Base-by-base conservation (phyloP, 1,284 basidiomycete genomes). In the Ustilago crameri region DNA sequence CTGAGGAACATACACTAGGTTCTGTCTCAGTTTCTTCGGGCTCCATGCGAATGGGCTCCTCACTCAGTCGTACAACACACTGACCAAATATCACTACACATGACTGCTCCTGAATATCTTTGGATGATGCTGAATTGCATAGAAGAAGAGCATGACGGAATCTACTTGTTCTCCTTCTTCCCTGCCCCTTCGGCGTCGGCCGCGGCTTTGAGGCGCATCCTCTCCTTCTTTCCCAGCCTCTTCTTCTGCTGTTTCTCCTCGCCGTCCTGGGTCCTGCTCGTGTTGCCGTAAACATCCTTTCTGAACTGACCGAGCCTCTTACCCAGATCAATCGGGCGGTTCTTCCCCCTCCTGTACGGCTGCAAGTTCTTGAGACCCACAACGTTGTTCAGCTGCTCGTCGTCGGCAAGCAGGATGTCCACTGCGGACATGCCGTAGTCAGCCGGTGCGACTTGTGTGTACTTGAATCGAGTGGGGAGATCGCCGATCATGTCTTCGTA, bases 401-500 rank as follows among this genome's bases (percentile, higher is more conserved):
- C 95, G 17, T 91, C 93, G 3, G 96, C 94, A 75, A 94, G 87
- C 20, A 99, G 87, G 71, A 98, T 94, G 81, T 99, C 95, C 2
- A 87, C 89, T 0, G 95, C 89, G 0, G 90, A 88, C 43, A 99
- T 88, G 9, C 89, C 90, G 83, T 88, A 96, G 34, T 85, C 84
- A 59, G 91, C 87, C 0, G 90, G 85, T 32, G 89, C 85, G 14
- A 93, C 89, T 44, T 89, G 87, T 8, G 89, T 87, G 83, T 99
- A 99, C 82, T 92, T 91, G 89, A 98, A 99, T 14, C 93, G 90
- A 0, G 95, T 98, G 1, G 93, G 90, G 74, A 93, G 85, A 82
- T 91, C 93, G 7, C 91, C 95, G 62, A 94, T 93, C 86, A 96
- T 88, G 82, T 97, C 95, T 84, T 98, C 97, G 86, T 97, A 96